Base-by-base conservation (phyloP, 169 alveolate genomes). In the Fabrea salina region DNA sequence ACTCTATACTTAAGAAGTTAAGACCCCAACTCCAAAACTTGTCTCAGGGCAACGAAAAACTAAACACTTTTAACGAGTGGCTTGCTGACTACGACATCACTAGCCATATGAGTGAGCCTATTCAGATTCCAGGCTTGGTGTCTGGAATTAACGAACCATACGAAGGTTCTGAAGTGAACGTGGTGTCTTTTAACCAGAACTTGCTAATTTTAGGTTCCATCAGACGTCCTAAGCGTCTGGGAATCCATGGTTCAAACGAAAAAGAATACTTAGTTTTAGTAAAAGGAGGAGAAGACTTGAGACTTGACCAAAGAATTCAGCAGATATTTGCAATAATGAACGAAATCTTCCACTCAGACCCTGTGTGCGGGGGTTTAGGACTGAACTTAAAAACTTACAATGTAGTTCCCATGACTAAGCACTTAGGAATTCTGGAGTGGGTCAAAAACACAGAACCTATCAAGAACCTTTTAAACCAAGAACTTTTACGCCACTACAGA, bases 201-300 rank as follows among this genome's bases (percentile, higher is more conserved):
- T 33, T 94, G 61, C 82, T 92, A 27, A 84, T 85, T 4, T 77
- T 94, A 19, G 82, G 90, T 5, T 90, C 96, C n/a, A 89, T 92
- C 4, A 79, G 96, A 75, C 86, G 89, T 30, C 97, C 97, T 4
- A 94, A 94, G 72, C 79, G 94, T 78, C 56, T 94, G 4, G 91
- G 86, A 41, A 86, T 94, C 5, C 85, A 91, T 78, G 97, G 96
- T 33, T 78, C 91, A 40, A 88, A 94, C 85, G 97, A 94, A 85
- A 94, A 94, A 80, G 86, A 85, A 4, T 94, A 94, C 79, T 75
- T 74, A 41, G 82, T 90, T 51, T 82, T 94, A 51, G 93, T 94
- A 1, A 94, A 94, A 75, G 97, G 97, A 41, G 88, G 94, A 8
- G 97, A 94, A 77, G 97, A 94, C 82, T 76, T 94, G 8, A 80